These are phyloP conservation scores for Marchantia polymorpha DNA, from an alignment of 225 moss, liverwort and hornwort species.

Conservation along the genomic window DNA sequence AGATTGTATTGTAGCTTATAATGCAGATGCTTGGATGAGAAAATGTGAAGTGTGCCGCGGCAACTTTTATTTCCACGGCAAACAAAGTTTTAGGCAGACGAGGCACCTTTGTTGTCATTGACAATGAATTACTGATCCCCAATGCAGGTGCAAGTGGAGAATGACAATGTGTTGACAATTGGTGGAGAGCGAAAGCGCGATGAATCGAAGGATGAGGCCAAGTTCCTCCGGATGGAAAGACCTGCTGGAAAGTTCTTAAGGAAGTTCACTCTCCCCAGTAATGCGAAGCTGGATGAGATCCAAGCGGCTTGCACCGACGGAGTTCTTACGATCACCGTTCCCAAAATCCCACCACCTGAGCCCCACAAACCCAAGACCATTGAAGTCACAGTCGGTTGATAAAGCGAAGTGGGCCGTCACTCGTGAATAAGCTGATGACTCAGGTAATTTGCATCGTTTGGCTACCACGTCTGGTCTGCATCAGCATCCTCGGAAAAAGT, in stretches of 20 bases:
- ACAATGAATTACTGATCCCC: too few species aligned
- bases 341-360: conserved; percentile 34
- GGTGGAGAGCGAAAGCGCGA: conserved; percentile 44
- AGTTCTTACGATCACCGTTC: conserved; percentile 44
- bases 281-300: conserved; percentile 41
- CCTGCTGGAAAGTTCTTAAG: conserved; percentile 41
- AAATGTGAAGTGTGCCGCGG: neutral
- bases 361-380: too few species aligned
- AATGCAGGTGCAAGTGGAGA: neutral
- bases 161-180: too few species aligned
- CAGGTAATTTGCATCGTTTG: too few species aligned
- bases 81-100: too few species aligned
- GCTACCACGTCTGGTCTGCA: too few species aligned
- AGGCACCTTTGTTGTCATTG: too few species aligned
- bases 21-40: neutral
- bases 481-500: too few species aligned
- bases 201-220: conserved; percentile 38
- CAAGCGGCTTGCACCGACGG: conserved; percentile 39
- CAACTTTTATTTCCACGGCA: too few species aligned
- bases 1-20: too few species aligned
- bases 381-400: neutral
- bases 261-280: conserved; percentile 42
- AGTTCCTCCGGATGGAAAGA: conserved; percentile 39
- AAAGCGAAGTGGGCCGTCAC: too few species aligned
- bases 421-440: too few species aligned